A percentile compares a stretch with the other conserved stretches of the same genome.
These are phyloP conservation scores for Terana coerulea DNA, from an alignment of 768 basidiomycete species.

Conservation along the genomic window DNA sequence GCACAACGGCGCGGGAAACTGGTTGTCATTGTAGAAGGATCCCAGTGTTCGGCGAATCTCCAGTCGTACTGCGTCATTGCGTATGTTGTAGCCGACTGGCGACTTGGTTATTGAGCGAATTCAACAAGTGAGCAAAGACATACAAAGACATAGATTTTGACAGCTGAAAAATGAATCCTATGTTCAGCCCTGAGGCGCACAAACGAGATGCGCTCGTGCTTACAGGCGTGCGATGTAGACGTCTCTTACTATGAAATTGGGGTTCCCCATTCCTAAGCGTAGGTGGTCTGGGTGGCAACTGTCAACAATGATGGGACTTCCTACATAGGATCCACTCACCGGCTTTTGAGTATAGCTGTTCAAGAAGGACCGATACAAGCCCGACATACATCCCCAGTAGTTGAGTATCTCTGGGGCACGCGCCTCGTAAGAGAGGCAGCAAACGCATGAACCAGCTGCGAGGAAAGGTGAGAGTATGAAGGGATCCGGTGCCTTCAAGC, in stretches of 20 bases:
- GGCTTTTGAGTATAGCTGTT: background rate
- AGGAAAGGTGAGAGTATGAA: slow-evolving; percentile 51
- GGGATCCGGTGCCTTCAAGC: slow-evolving; percentile 15
- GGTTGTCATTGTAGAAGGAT: slow-evolving; percentile 15
- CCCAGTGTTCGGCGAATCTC: slow-evolving; percentile 19
- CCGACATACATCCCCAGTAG: slow-evolving; percentile 6
- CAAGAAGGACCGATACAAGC: slow-evolving; percentile 3
- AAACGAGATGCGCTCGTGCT: slow-evolving; percentile 18
- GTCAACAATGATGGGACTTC: too few relatives aligned
- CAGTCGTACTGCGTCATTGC: slow-evolving; percentile 6
- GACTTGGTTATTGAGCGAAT: background rate
- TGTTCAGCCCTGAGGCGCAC: background rate
- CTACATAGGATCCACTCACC: background rate
- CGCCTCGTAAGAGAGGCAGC: background rate
- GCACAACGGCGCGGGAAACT: background rate
- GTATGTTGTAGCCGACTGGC: slow-evolving; percentile 34
- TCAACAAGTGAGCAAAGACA: slow-evolving; percentile 17
- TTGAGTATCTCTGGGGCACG: background rate
- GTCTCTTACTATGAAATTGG: slow-evolving; percentile 11
- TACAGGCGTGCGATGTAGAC: slow-evolving; percentile 49
- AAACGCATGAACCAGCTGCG: slow-evolving; percentile 39
- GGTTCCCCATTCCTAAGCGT: background rate
- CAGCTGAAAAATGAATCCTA: slow-evolving; percentile 33
- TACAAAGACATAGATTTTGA: slow-evolving; percentile 44
- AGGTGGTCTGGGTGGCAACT: slow-evolving; percentile 11